A percentile compares a stretch with the other conserved stretches of the same genome.
Conservation (phyloP, 2,329 filamentous ascomycete genomes). For the Exophiala calicioides region DNA sequence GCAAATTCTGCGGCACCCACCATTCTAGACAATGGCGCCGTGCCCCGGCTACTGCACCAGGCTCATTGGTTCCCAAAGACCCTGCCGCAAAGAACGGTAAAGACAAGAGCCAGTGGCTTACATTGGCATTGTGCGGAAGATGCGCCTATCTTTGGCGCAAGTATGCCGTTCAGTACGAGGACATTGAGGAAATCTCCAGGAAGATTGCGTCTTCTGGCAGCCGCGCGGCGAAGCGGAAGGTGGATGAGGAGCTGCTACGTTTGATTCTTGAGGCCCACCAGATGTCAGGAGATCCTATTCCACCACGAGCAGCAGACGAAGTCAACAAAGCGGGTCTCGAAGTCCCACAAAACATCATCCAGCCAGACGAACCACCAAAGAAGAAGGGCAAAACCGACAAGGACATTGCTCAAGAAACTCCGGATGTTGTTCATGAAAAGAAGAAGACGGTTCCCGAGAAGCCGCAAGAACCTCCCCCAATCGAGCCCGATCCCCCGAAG, state of each 20-base stretch:
- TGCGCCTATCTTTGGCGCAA: slow-evolving; percentile 94
- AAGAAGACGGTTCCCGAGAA: slow-evolving; percentile 65
- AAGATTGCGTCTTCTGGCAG: slow-evolving; percentile 79
- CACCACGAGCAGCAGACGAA: slow-evolving; percentile 44
- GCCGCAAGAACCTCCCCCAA: slow-evolving; percentile 56
- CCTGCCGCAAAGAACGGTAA: slow-evolving; percentile 64
- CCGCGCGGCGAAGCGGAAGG: slow-evolving; percentile 80
- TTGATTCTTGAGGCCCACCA: slow-evolving; percentile 50
- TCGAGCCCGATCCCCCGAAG: slow-evolving; percentile 76
- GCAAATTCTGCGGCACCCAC: slow-evolving; percentile 86
- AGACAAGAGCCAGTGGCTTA: slow-evolving; percentile 73
- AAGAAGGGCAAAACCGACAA: slow-evolving; percentile 61
- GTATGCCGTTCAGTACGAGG: slow-evolving; percentile 94
- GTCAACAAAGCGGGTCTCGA: slow-evolving; percentile 46
- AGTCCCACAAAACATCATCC: slow-evolving; percentile 36
- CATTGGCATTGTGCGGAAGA: slow-evolving; percentile 82
- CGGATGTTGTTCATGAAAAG: slow-evolving; percentile 50
- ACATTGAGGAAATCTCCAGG: slow-evolving; percentile 85
- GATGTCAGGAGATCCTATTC: slow-evolving; percentile 45
- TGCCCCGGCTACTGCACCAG: slow-evolving; percentile 75
- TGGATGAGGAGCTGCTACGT: slow-evolving; percentile 78
- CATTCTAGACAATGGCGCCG: slow-evolving; percentile 87
- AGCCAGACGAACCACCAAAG: slow-evolving; percentile 54
- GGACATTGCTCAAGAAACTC: slow-evolving; percentile 50
- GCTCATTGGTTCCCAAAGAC: slow-evolving; percentile 68